Evolutionary conservation across 257 asterid genomes (phyloP).

Genomic region (Primulina eburnea): DNA sequence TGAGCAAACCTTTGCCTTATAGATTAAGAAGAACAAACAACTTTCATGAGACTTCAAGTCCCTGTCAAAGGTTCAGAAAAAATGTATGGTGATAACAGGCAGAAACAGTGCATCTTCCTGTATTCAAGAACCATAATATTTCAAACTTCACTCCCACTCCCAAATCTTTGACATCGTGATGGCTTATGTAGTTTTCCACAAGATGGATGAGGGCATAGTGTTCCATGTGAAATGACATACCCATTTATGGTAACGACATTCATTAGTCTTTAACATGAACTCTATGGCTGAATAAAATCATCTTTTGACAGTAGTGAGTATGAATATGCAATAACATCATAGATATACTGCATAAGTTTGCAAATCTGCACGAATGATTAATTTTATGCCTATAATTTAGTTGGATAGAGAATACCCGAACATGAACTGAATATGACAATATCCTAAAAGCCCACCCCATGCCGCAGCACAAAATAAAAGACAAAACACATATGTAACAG

Average conservation of each 20-base stretch:
- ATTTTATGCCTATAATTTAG: not conserved
- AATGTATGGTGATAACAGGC: no score
- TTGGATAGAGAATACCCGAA: not conserved
- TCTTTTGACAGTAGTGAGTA: not conserved
- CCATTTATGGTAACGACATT: not conserved
- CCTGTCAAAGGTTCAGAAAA: no score
- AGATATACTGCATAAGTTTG: conserved; percentile 9
- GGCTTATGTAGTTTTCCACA: no score
- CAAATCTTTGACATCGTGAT: no score
- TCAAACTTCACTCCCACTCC: no score
- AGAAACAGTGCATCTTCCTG: no score
- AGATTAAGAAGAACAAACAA: conserved; percentile 3
- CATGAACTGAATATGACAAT: conserved; percentile 2
- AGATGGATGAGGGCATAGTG: no score
- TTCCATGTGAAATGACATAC: no score
- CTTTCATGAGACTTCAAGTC: not conserved
- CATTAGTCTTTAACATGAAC: conserved; percentile 14
- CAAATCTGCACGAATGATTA: not conserved
- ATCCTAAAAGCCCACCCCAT: not conserved
- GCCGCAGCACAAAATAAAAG: not conserved
- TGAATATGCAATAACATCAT: conserved; percentile 5
- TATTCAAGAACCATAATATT: no score
- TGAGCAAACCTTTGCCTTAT: not conserved
- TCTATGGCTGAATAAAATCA: conserved; percentile 4
- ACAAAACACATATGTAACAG: not conserved